Base-by-base conservation (phyloP, 805 yeast genomes). In the Saturnispora sanitii region DNA sequence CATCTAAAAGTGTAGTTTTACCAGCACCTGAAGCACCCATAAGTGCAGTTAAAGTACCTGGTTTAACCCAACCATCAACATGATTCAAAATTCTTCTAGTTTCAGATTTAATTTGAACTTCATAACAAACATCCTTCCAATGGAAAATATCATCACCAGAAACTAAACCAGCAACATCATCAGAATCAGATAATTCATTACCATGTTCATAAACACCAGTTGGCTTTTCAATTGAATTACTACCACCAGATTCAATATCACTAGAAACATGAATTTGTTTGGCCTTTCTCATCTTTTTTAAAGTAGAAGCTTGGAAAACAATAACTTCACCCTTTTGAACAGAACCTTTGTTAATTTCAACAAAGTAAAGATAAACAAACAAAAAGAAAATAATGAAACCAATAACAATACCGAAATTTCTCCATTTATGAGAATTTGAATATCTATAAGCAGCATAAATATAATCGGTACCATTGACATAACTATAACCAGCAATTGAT, bases 51-150 rank as follows among this genome's bases (percentile, higher is more conserved):
- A 82, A 63, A 35, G 86, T 80, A 48, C 88, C 88, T 8, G 88
- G 88, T 54, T 79, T 79, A 33, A 82, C 87, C 82, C 84, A 82
- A 37, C 90, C 92, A 55, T 79, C 84, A 42, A 82, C 83, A 45
- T 73, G 70, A 45, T 68, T 66, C 54, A 82, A 61, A 46, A 82
- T 72, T 45, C 77, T 67, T 53, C 86, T 67, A 22, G 74, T 67
- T 46, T 73, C 83, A 30, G 60, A 59, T 53, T 79, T 76, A 49
- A 78, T 76, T 52, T 74, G 69, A 43, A 82, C 77, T 47, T 77
- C 81, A 55, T 81, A 82, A 53, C 79, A 73, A 33, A 82, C 76
- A 54, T 82, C 72, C 59, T 75, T 73, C 94, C 94, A 82, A 54
- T 78, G 84, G 70, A 81, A 81, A 31, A 79, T 74, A 39, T 75